A percentile compares a stretch with the other conserved stretches of the same genome.
Conservation (phyloP, 805 yeast species). For the Lachancea meyersii region DNA sequence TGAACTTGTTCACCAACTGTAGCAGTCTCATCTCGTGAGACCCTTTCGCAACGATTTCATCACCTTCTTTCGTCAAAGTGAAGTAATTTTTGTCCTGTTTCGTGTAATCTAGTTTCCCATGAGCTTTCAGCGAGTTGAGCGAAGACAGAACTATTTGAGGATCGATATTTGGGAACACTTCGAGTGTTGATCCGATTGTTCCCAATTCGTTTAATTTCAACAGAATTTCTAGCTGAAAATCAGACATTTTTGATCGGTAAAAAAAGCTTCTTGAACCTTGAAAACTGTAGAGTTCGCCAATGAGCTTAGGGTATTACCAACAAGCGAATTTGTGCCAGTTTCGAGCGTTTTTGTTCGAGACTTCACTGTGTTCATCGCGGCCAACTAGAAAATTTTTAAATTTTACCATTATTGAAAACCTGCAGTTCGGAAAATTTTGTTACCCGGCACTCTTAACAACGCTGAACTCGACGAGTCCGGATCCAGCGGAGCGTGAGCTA, state of each 20-base stretch:
- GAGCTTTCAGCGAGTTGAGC: conserved; percentile 77
- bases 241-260: conserved; percentile 45
- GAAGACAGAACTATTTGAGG: conserved; percentile 73
- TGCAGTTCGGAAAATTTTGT: background rate
- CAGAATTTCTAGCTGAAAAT: conserved; percentile 56
- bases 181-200: conserved; percentile 62
- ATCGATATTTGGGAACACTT: conserved; percentile 57
- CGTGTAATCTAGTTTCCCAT: conserved; percentile 68
- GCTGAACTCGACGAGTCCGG: too few species aligned
- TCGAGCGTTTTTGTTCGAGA: background rate
- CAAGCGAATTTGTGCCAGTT: background rate
- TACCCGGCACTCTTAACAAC: background rate
- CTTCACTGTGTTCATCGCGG: background rate
- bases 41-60: conserved; percentile 70
- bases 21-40: conserved; percentile 85
- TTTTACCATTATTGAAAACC: background rate
- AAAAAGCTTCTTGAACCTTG: background rate
- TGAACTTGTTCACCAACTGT: conserved; percentile 67
- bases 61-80: conserved; percentile 74
- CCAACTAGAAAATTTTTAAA: conserved; percentile 3
- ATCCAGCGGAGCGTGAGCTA: too few species aligned
- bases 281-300: background rate
- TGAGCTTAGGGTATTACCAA: background rate
- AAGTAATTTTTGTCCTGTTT: conserved; percentile 72
- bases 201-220: conserved; percentile 58